Percentiles rank a stretch among this genome's conserved stretches.
These are phyloP conservation scores for Termitomyces sp. DNA, from an alignment of 1,284 basidiomycete species.

Conservation along the genomic window DNA sequence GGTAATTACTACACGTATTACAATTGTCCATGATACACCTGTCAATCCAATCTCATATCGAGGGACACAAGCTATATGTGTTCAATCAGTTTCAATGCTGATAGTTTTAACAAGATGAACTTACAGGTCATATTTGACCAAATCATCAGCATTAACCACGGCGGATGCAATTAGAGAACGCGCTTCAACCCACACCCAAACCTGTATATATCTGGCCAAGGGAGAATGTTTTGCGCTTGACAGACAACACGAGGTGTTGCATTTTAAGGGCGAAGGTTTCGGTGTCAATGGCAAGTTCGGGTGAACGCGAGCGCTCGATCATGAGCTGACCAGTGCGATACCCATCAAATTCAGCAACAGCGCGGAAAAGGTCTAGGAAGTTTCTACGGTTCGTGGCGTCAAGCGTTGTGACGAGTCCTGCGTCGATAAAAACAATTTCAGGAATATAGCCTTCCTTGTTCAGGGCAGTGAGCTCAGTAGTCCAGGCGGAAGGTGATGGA, in stretches of 20 bases:
- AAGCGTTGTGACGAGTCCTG: conserved; percentile 89
- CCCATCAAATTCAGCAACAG: conserved; percentile 95
- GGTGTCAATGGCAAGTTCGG: conserved; percentile 85
- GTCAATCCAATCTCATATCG: conserved; percentile 19
- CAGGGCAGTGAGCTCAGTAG: conserved; percentile 61
- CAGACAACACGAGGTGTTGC: conserved; percentile 89
- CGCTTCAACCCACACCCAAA: conserved; percentile 91
- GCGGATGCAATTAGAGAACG: conserved; percentile 78
- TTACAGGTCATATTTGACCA: conserved; percentile 74
- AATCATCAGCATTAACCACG: conserved; percentile 71
- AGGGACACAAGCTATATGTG: conserved; percentile 26
- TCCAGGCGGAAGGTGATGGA: conserved; percentile 66
- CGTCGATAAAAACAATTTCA: conserved; percentile 95
- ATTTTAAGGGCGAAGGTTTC: conserved; percentile 97
- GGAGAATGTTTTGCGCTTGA: conserved; percentile 96
- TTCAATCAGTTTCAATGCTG: neutral
- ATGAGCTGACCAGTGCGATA: conserved; percentile 93
- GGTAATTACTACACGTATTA: conserved; percentile 1
- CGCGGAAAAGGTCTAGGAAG: conserved; percentile 95
- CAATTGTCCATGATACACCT: neutral
- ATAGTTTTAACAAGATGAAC: conserved; percentile 19
- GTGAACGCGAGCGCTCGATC: conserved; percentile 92
- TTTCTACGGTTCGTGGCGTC: conserved; percentile 80
- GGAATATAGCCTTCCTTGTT: conserved; percentile 79
- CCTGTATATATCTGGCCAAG: conserved; percentile 79